Conservation (phyloP, 306 rosid genomes). For the Quercus variabilis region DNA sequence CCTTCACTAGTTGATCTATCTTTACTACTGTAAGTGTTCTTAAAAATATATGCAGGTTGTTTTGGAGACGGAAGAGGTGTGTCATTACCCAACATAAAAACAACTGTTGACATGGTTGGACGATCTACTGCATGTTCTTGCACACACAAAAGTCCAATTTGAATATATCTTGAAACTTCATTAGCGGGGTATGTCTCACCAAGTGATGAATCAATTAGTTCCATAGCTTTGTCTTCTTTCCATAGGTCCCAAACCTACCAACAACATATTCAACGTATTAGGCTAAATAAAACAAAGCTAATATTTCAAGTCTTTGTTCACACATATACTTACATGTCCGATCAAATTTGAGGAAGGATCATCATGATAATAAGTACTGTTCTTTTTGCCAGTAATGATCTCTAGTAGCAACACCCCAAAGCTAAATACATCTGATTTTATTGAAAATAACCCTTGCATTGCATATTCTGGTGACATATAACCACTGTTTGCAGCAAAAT, state of each 20-base stretch:
- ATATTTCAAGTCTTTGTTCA: slow-evolving; percentile 4
- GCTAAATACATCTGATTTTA: slow-evolving; percentile 54
- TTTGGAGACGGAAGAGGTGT: slow-evolving; percentile 54
- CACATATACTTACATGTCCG: slow-evolving; percentile 52
- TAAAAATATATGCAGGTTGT: slow-evolving; percentile 61
- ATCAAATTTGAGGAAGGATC: slow-evolving; percentile 39
- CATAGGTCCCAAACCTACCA: slow-evolving; percentile 61
- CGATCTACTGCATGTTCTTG: slow-evolving; percentile 58
- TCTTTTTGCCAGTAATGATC: slow-evolving; percentile 55
- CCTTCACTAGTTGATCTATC: slow-evolving; percentile 21
- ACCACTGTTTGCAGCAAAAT: slow-evolving; percentile 30
- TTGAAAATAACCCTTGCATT: slow-evolving; percentile 52
- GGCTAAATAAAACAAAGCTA: neutral
- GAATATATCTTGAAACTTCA: slow-evolving; percentile 53
- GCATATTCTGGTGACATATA: slow-evolving; percentile 74
- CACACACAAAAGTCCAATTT: slow-evolving; percentile 61
- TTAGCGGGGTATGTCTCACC: slow-evolving; percentile 19
- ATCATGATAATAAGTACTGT: slow-evolving; percentile 31
- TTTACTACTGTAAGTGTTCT: slow-evolving; percentile 1
- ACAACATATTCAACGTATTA: too few species aligned
- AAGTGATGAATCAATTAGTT: slow-evolving; percentile 38
- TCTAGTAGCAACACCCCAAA: slow-evolving; percentile 59
- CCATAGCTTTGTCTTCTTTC: slow-evolving; percentile 40
- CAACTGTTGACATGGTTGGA: slow-evolving; percentile 60
- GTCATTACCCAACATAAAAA: slow-evolving; percentile 53